Evolutionary conservation across 2,329 filamentous ascomycete species (phyloP), one percentile per base, ranked within the genome.

Genomic region (Cladophialophora chaetospira): DNA sequence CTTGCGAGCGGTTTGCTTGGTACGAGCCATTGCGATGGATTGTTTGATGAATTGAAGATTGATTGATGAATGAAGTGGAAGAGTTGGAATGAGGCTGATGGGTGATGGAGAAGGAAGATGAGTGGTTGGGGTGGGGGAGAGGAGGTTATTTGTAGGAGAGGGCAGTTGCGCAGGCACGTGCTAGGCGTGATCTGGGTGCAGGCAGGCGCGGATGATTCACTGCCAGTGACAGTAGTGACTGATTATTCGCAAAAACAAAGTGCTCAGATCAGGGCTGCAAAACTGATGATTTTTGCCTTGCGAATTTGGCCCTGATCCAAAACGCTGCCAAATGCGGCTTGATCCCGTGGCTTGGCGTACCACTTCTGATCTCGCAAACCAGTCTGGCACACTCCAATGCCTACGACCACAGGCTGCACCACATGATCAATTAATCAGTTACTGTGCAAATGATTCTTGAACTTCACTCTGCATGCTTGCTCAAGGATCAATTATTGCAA

Each of bases 1-100:
- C 76, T 75, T 74, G 77, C 77, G 76, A 68, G 77, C 77, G 71
- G 77, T 79, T 71, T 79, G 77, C 76, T 79, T 79, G 60, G 77
- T 79, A 69, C 77, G 72, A 70, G 77, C 77, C 77, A 79, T 79
- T 71, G 61, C 62, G 63, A 66, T 65, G 63, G 63, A 62, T 63
- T 46, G 57, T 63, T 51, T 60, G 64, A 65, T 60, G 55, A 58
- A 57, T 21, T 52, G 40, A 26, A 49, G 56, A 40, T 43, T 29
- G 63, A 63, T 51, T 69, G 72, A 49, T 68, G 65, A 67, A 72
- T 68, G 69, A 66, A 66, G 66, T 56, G 55, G 69, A 49, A 35
- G 72, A 46, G 54, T 55, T 52, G 57, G 70, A 70, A 72, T 59
- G 58, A 59, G 59, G 58, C 56, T 61, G 63, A 57, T 38, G 38